Evolutionary conservation across 108 stramenopile species (phyloP).

Genomic region (Pseudonitzschia pungens): DNA sequence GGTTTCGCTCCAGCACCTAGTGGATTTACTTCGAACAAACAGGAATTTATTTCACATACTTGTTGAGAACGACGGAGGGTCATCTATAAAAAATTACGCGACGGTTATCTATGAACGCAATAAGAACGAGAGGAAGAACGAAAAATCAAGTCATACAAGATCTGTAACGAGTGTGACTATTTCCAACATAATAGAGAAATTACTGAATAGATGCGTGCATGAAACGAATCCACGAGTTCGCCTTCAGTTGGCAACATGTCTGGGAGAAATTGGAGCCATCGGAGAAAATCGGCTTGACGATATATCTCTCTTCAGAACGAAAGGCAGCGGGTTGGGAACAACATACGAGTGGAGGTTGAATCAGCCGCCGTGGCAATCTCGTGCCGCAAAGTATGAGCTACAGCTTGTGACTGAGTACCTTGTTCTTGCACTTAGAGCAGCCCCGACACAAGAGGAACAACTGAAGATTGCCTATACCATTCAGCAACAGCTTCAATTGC

Average conservation of each 20-base stretch:
- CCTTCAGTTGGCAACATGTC: conserved; percentile 61
- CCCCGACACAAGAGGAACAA: conserved; percentile 65
- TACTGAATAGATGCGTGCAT: conserved; percentile 61
- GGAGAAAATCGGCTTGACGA: conserved; percentile 59
- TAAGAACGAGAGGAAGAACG: conserved; percentile 1
- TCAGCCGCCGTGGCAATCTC: conserved; percentile 83
- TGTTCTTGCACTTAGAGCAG: conserved; percentile 69
- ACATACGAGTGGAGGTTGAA: conserved; percentile 55
- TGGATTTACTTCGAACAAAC: conserved; percentile 68
- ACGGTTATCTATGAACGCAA: conserved; percentile 43
- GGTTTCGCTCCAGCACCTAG: conserved; percentile 64
- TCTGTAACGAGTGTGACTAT: conserved; percentile 21
- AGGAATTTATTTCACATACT: conserved; percentile 61
- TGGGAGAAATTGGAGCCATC: conserved; percentile 88
- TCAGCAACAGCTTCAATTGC: conserved; percentile 69
- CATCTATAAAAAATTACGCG: conserved; percentile 62
- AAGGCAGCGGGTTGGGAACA: conserved; percentile 19
- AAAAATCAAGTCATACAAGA: background rate
- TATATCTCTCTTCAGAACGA: conserved; percentile 29
- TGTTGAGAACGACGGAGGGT: conserved; percentile 58
- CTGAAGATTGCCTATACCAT: conserved; percentile 83
- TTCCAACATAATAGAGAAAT: conserved; percentile 57
- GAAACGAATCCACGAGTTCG: conserved; percentile 62
- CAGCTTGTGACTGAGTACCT: conserved; percentile 74
- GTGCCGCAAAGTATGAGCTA: conserved; percentile 55